Evolutionary conservation across 768 basidiomycete species (phyloP).

Genomic region (Lactarius sanguifluus): DNA sequence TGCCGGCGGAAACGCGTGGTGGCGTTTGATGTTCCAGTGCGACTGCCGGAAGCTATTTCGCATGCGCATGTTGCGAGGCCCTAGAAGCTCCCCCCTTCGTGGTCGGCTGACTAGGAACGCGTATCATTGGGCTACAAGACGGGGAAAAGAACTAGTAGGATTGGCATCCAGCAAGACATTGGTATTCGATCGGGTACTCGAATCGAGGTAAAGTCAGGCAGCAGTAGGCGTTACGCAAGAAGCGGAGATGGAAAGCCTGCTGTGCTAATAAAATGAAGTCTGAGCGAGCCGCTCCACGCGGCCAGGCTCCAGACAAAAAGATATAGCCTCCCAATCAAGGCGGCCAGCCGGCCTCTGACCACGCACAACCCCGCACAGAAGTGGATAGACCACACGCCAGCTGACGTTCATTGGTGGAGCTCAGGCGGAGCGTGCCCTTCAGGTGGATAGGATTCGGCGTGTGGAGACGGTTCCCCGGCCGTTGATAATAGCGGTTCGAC

Average conservation of each 20-base stretch:
- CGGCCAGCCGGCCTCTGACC: slow-evolving; percentile 3
- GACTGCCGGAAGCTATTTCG: not conserved
- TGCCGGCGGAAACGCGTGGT: not conserved
- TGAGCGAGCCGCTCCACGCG: slow-evolving; percentile 7
- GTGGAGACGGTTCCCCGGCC: slow-evolving; percentile 12
- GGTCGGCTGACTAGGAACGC: not conserved
- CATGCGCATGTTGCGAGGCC: slow-evolving; percentile 2
- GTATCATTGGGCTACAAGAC: slow-evolving; percentile 10
- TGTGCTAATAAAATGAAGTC: slow-evolving; percentile 16
- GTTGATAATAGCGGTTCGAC: slow-evolving; percentile 20
- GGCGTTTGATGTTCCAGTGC: not conserved
- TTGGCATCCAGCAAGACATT: slow-evolving; percentile 15
- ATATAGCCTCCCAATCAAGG: not conserved
- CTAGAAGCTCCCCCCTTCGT: slow-evolving; percentile 1
- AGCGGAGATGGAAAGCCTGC: slow-evolving; percentile 5
- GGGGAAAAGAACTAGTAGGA: slow-evolving; percentile 9
- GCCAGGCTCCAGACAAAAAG: slow-evolving; percentile 7
- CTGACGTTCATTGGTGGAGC: slow-evolving; percentile 11
- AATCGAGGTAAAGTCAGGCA: slow-evolving; percentile 15
- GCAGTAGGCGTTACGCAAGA: slow-evolving; percentile 1
- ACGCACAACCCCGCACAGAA: slow-evolving; percentile 8
- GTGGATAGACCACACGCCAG: not conserved
- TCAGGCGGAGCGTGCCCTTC: slow-evolving; percentile 23
- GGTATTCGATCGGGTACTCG: slow-evolving; percentile 17
- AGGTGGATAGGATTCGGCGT: slow-evolving; percentile 7